Evolutionary conservation across 306 rosid genomes (phyloP).

Genomic region (Quercus wislizeni): DNA sequence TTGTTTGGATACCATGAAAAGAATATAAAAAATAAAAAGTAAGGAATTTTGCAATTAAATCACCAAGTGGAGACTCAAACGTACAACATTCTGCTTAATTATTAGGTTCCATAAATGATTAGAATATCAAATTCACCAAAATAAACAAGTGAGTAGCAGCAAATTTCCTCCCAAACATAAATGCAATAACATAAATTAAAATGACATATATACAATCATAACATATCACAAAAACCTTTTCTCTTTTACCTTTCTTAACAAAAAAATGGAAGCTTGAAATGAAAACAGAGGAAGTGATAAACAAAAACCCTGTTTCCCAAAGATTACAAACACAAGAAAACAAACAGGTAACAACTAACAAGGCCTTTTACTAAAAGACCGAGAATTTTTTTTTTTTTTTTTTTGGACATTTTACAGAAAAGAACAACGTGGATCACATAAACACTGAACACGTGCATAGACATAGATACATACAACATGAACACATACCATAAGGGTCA

Average conservation of each 20-base stretch:
- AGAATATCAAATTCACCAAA: neutral
- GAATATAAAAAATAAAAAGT: neutral
- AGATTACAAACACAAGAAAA: neutral
- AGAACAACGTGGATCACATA: neutral
- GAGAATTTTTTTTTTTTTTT: too few relatives aligned
- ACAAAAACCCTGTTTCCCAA: neutral
- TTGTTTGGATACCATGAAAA: neutral
- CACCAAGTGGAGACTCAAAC: too few relatives aligned
- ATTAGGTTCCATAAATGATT: neutral
- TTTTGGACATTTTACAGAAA: neutral
- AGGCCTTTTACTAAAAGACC: too few relatives aligned
- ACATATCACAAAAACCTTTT: neutral
- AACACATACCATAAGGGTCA: conserved; percentile 21
- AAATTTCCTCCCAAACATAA: neutral
- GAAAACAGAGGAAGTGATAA: neutral
- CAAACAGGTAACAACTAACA: too few relatives aligned
- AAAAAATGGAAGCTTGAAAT: neutral
- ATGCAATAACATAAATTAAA: neutral
- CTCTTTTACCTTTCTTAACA: neutral
- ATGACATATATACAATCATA: neutral
- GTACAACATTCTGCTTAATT: too few relatives aligned
- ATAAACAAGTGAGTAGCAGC: neutral
- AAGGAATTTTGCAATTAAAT: neutral
- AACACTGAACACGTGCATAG: neutral
- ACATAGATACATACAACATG: neutral